phyloP scores from a whole-genome alignment of 106 monocot genomes.

The Dioscorea alata region DNA sequence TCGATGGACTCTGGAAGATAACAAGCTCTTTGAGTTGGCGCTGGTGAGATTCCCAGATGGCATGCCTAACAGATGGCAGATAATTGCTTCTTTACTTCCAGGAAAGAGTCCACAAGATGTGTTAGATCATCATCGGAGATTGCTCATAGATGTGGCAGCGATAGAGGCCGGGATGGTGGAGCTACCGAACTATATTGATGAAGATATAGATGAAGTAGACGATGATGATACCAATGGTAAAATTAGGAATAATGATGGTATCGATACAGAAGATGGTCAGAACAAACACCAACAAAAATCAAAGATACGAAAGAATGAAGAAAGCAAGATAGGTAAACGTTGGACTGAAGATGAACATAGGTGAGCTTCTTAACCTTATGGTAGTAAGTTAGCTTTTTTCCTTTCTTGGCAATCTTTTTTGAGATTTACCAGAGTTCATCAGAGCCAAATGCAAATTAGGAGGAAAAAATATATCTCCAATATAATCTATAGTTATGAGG shows the following conservation, averaged over 20 bases:
- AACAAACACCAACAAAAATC: neutral
- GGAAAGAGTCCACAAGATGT: neutral
- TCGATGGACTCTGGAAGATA: neutral
- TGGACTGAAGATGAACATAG: neutral
- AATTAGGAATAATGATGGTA: neutral
- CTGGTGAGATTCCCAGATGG: neutral
- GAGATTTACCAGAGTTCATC: no score
- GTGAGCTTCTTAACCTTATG: neutral
- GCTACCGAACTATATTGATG: neutral
- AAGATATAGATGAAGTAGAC: neutral
- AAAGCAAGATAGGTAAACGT: neutral
- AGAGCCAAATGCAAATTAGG: no score
- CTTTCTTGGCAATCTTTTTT: no score
- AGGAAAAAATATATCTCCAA: neutral
- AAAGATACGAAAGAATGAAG: neutral
- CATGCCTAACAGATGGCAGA: neutral
- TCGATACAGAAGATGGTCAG: neutral
- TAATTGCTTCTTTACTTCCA: neutral
- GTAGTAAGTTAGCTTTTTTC: no score
- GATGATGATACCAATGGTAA: neutral
- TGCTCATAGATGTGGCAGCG: neutral
- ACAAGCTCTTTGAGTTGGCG: neutral
- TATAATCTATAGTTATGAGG: neutral
- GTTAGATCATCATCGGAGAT: neutral
- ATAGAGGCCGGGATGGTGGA: neutral